Percentiles rank a stretch among this genome's conserved stretches.
These are phyloP conservation scores for Candida coleopterorum DNA, from an alignment of 805 yeast species.

Conservation along the genomic window DNA sequence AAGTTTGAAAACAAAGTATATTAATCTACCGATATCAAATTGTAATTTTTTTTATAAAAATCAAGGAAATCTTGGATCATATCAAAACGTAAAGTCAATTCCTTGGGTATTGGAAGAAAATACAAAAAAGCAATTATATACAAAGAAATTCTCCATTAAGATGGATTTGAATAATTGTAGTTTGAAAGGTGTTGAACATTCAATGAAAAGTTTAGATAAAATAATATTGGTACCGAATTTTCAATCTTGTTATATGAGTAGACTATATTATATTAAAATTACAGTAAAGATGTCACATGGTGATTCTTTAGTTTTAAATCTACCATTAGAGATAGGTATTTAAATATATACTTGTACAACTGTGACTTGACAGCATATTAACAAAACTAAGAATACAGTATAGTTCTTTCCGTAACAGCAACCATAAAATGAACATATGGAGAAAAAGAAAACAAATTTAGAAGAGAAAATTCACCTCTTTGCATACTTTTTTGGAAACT, in stretches of 20 bases:
- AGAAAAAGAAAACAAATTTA: no score
- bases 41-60: slow-evolving; percentile 11
- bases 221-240: slow-evolving; percentile 36
- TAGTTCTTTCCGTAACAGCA: no score
- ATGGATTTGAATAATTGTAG: slow-evolving; percentile 26
- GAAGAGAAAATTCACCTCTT: no score
- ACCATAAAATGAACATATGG: no score
- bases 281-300: slow-evolving; percentile 27
- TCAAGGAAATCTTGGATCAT: slow-evolving; percentile 16
- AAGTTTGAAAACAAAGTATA: slow-evolving; percentile 28
- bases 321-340: slow-evolving; percentile 34
- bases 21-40: slow-evolving; percentile 23
- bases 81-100: slow-evolving; percentile 18
- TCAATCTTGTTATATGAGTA: slow-evolving; percentile 32
- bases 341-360: no score
- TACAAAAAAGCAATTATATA: slow-evolving; percentile 11
- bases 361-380: no score
- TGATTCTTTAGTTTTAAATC: slow-evolving; percentile 26
- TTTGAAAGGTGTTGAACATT: slow-evolving; percentile 21
- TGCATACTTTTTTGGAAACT: no score
- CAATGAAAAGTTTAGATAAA: slow-evolving; percentile 20
- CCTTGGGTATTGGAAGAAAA: slow-evolving; percentile 25
- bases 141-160: slow-evolving; percentile 25
- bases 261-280: slow-evolving; percentile 33
- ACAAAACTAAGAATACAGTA: no score